Evolutionary conservation across 257 asterid species (phyloP).

Genomic region (Fraxinus quadrangulata): DNA sequence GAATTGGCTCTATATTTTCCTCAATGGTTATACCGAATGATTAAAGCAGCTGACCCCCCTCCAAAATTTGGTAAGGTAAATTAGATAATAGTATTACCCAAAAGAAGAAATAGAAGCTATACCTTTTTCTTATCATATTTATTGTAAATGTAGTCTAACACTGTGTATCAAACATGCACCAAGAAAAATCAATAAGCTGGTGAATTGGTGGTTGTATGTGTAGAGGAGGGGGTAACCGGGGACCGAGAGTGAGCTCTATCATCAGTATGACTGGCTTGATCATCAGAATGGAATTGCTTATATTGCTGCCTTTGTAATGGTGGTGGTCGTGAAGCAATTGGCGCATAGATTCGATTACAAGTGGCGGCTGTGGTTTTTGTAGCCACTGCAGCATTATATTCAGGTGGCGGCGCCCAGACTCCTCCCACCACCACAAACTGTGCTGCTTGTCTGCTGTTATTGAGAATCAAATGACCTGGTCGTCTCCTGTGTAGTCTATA

Average conservation of each 20-base stretch:
- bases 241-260: constrained; percentile 39
- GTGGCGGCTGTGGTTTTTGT: constrained; percentile 27
- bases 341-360: constrained; percentile 60
- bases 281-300: constrained; percentile 23
- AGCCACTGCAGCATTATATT: constrained; percentile 2
- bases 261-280: constrained; percentile 28
- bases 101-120: too few relatives aligned
- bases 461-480: constrained; percentile 40
- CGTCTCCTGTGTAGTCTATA: constrained; percentile 63
- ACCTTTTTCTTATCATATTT: too few relatives aligned
- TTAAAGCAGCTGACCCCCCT: too few relatives aligned
- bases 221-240: constrained; percentile 48
- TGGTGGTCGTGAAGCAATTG: constrained; percentile 50
- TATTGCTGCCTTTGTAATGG: constrained; percentile 29
- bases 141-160: too few relatives aligned
- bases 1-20: too few relatives aligned
- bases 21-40: too few relatives aligned
- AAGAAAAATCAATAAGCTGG: constrained; percentile 30
- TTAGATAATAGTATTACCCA: too few relatives aligned
- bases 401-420: constrained; percentile 39
- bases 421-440: constrained; percentile 43
- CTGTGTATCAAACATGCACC: background rate
- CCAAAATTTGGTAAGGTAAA: too few relatives aligned
- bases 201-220: constrained; percentile 42
- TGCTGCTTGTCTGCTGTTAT: constrained; percentile 25